phyloP scores from a whole-genome alignment of 1,139 yeast species.

The Blastobotrys elegans region DNA sequence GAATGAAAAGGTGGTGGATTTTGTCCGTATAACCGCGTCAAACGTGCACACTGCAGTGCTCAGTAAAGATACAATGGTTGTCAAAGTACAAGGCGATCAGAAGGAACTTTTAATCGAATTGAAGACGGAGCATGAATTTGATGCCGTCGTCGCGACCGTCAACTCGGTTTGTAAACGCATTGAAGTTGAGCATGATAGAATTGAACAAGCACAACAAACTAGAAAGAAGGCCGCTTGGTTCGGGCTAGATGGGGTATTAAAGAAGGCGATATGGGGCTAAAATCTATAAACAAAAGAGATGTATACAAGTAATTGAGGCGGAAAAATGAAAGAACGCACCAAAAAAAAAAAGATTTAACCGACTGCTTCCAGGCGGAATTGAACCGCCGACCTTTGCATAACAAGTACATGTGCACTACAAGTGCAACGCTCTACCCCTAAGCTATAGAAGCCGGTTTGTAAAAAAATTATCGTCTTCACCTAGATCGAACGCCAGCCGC shows the following conservation, averaged over 20 bases:
- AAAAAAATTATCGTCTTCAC: neutral
- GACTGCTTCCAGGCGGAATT: conserved; percentile 6
- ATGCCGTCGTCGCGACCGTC: neutral
- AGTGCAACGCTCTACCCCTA: conserved; percentile 64
- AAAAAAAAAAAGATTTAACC: neutral
- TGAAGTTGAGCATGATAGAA: neutral
- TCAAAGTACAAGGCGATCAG: neutral
- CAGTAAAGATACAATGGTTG: neutral
- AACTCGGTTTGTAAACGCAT: neutral
- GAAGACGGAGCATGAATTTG: neutral
- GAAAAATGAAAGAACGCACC: neutral
- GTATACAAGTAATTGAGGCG: no score
- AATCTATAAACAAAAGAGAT: no score
- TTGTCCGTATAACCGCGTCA: conserved; percentile 16
- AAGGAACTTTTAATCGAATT: neutral
- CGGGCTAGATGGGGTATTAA: neutral
- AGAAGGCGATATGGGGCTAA: neutral
- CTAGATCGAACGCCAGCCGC: neutral
- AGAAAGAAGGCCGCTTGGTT: neutral
- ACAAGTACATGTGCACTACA: conserved; percentile 67
- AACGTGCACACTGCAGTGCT: neutral
- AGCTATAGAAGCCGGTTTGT: conserved; percentile 48
- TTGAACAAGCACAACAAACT: neutral
- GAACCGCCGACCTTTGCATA: conserved; percentile 56
- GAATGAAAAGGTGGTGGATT: conserved; percentile 23